Conservation (phyloP, 768 basidiomycete genomes). For the Tylopilus plumbeoviolaceoides region DNA sequence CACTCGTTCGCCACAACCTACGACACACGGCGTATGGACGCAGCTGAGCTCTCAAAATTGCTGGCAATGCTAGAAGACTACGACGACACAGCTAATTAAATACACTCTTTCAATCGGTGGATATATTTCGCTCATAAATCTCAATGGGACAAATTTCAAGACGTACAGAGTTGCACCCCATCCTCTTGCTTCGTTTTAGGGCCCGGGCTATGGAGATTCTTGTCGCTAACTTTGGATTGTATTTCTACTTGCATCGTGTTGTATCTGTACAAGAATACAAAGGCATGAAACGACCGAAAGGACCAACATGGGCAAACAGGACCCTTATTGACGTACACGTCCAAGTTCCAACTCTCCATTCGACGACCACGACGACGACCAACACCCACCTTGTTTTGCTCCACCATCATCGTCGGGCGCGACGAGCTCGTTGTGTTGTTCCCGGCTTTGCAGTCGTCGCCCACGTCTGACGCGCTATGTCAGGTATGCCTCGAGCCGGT, state of each 20-base stretch:
- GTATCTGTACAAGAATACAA: slow-evolving; percentile 22
- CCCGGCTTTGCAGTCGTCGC: background rate
- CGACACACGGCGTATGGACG: slow-evolving; percentile 10
- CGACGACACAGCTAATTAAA: slow-evolving; percentile 12
- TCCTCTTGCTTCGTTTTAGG: slow-evolving; percentile 14
- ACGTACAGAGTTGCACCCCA: slow-evolving; percentile 4
- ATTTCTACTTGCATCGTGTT: slow-evolving; percentile 18
- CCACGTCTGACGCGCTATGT: slow-evolving; percentile 17
- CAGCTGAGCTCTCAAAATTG: slow-evolving; percentile 1
- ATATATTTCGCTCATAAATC: slow-evolving; percentile 15
- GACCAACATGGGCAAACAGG: slow-evolving; percentile 25
- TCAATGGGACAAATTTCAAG: slow-evolving; percentile 11
- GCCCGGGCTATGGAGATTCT: slow-evolving; percentile 1
- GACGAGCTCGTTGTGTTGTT: slow-evolving; percentile 2
- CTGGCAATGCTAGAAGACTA: background rate
- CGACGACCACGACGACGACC: slow-evolving; percentile 12
- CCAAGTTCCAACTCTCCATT: background rate
- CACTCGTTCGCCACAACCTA: slow-evolving; percentile 11
- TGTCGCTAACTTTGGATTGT: slow-evolving; percentile 8
- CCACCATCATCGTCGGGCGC: slow-evolving; percentile 4
- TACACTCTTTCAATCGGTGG: slow-evolving; percentile 11
- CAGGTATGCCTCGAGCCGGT: slow-evolving; percentile 19
- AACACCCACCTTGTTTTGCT: background rate
- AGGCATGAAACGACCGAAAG: background rate
- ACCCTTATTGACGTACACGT: background rate